Evolutionary conservation across 805 yeast species (phyloP).

Genomic region (Kazachstania psychrophila): DNA sequence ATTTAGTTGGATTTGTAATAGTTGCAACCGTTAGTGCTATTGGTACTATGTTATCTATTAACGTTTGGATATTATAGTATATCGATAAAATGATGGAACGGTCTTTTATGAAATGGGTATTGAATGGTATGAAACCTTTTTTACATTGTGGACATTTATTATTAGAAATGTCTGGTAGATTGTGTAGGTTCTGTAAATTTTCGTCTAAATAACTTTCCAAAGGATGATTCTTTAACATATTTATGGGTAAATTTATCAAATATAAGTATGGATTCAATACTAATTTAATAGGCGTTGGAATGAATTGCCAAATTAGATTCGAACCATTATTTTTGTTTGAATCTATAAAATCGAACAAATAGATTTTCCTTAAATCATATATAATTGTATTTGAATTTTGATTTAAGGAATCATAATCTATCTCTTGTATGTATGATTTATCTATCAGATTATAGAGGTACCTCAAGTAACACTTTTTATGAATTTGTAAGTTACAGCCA

Average conservation of each 20-base stretch:
- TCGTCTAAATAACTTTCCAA: not conserved
- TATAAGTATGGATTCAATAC: not conserved
- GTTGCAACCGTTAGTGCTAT: constrained; percentile 1
- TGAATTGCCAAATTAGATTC: not conserved
- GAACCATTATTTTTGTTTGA: not conserved
- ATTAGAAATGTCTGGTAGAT: not conserved
- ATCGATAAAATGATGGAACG: not conserved
- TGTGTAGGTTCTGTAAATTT: not conserved
- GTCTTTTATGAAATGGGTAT: constrained; percentile 1
- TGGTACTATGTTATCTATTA: constrained; percentile 5
- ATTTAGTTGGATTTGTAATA: constrained; percentile 12
- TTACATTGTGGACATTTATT: constrained; percentile 12
- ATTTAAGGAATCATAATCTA: not conserved
- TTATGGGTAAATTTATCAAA: not conserved
- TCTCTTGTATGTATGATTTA: not conserved
- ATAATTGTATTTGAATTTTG: not conserved
- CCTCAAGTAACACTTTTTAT: constrained; percentile 21
- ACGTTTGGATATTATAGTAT: constrained; percentile 1
- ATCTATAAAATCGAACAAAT: not conserved
- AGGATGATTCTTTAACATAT: not conserved
- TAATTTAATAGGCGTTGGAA: not conserved
- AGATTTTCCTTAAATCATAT: not conserved
- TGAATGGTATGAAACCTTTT: constrained; percentile 3
- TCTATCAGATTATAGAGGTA: constrained; percentile 14
- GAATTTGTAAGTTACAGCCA: constrained; percentile 26